These are phyloP conservation scores for Papiliotrema flavescens DNA, from an alignment of 1,284 basidiomycete genomes.

Conservation along the genomic window DNA sequence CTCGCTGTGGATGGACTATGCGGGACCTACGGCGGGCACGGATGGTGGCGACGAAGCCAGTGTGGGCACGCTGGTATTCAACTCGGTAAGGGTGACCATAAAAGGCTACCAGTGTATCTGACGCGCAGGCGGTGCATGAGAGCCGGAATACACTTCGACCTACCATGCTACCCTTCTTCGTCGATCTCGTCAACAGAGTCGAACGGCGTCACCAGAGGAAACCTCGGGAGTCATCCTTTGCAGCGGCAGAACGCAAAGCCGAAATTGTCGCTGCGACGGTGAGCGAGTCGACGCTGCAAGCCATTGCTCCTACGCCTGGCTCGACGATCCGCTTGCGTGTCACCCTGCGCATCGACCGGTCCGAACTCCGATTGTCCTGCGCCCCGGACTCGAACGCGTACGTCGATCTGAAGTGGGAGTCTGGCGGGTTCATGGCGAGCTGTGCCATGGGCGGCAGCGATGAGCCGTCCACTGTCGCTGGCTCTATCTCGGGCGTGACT, in stretches of 20 bases:
- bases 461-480: constrained; percentile 63
- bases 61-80: constrained; percentile 15
- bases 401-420: constrained; percentile 82
- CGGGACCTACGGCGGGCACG: constrained; percentile 12
- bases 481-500: constrained; percentile 72
- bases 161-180: constrained; percentile 74
- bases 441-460: constrained; percentile 66
- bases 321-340: constrained; percentile 51
- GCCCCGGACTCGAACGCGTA: constrained; percentile 83
- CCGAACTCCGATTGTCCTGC: constrained; percentile 76
- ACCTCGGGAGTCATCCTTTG: neutral
- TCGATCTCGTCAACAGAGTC: constrained; percentile 52
- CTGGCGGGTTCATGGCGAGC: constrained; percentile 78
- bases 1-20: constrained; percentile 70
- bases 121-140: constrained; percentile 70
- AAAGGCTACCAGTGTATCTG: constrained; percentile 41
- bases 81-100: constrained; percentile 53
- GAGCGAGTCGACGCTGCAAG: constrained; percentile 5
- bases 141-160: constrained; percentile 79
- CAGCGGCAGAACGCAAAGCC: neutral
- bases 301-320: constrained; percentile 7
- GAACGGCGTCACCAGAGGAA: constrained; percentile 17
- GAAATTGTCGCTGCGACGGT: constrained; percentile 12
- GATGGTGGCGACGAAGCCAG: constrained; percentile 7
- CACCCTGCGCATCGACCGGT: constrained; percentile 83